A percentile compares a stretch with the other conserved stretches of the same genome.
Evolutionary conservation across 2,329 filamentous ascomycete genomes (phyloP).

Genomic region (Claviceps fusiformis): DNA sequence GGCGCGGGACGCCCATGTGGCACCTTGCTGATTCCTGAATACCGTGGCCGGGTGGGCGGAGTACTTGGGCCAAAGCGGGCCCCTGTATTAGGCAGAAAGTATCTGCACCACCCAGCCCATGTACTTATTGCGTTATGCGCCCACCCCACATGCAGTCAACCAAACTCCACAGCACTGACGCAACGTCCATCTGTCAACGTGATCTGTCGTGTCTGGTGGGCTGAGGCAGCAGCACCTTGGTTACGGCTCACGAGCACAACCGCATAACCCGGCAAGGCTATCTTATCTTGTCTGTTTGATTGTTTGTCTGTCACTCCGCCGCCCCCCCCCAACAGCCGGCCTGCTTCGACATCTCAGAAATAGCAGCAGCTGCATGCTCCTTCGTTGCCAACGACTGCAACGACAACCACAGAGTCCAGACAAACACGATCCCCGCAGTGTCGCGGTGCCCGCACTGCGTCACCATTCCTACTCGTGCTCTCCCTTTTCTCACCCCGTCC

Average conservation of each 20-base stretch:
- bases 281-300: too few relatives aligned
- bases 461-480: not conserved
- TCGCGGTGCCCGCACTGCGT: not conserved
- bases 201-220: not conserved
- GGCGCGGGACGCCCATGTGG: not conserved
- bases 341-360: not conserved
- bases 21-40: not conserved
- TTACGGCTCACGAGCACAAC: not conserved
- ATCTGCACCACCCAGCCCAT: not conserved
- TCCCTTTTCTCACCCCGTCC: not conserved
- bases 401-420: not conserved
- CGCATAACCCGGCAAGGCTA: not conserved
- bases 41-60: not conserved
- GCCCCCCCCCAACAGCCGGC: not conserved
- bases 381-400: not conserved
- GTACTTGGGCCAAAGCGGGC: not conserved
- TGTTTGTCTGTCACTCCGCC: too few relatives aligned
- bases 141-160: too few relatives aligned
- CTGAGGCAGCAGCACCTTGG: slow-evolving; percentile 2
- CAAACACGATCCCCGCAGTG: not conserved
- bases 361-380: not conserved
- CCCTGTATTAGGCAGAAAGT: not conserved
- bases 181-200: slow-evolving; percentile 1
- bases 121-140: not conserved
- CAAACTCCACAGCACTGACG: slow-evolving; percentile 3